These are phyloP conservation scores for Ogataea chonburiensis DNA, from an alignment of 805 yeast species.

Conservation along the genomic window DNA sequence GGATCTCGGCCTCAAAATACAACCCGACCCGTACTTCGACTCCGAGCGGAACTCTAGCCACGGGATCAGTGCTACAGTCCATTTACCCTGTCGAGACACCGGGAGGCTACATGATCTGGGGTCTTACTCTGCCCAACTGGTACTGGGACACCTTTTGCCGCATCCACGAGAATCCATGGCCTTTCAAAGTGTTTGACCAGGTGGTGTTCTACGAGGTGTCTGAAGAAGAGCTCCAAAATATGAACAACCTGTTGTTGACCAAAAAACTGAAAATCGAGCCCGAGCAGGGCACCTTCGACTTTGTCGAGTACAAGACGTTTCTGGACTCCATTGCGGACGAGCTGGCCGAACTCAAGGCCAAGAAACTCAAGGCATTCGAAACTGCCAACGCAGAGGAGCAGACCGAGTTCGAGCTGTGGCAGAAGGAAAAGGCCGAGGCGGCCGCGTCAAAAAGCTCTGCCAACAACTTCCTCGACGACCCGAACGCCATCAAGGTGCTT, in stretches of 20 bases:
- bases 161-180: constrained; percentile 73
- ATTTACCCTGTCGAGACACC: constrained; percentile 97
- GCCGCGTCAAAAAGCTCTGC: constrained; percentile 14
- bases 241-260: constrained; percentile 34
- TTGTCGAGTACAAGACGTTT: constrained; percentile 32
- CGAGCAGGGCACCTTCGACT: constrained; percentile 34
- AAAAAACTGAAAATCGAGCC: constrained; percentile 30
- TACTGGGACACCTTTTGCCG: constrained; percentile 70
- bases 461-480: constrained; percentile 35
- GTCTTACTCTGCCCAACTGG: constrained; percentile 97
- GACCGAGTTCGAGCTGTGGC: constrained; percentile 48
- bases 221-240: constrained; percentile 28
- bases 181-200: constrained; percentile 89
- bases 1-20: constrained; percentile 88
- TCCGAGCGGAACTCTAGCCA: constrained; percentile 94
- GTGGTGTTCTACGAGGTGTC: constrained; percentile 50
- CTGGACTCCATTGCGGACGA: constrained; percentile 31
- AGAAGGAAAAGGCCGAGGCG: constrained; percentile 46
- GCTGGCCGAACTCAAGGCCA: constrained; percentile 18
- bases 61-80: constrained; percentile 98
- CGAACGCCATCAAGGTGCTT: constrained; percentile 75
- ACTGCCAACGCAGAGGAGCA: constrained; percentile 76
- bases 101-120: constrained; percentile 96
- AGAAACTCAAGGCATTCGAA: constrained; percentile 70
- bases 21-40: constrained; percentile 96